Conservation (phyloP, 2,329 filamentous ascomycete genomes). For the Phyllosticta capitalensis region DNA sequence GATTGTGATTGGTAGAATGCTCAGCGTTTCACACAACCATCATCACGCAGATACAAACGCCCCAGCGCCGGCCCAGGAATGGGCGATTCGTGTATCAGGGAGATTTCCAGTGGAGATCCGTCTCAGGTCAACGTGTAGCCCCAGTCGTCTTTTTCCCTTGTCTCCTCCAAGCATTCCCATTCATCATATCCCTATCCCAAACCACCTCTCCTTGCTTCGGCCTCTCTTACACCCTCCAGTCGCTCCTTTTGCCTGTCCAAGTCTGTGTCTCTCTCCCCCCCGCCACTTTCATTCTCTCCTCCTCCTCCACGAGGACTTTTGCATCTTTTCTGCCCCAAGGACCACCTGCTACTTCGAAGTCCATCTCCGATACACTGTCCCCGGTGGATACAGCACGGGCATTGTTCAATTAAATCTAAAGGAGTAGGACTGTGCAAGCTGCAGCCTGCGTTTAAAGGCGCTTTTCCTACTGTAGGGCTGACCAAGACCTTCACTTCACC, state of each 20-base stretch:
- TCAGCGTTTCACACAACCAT: constrained; percentile 5
- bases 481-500: not conserved
- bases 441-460: not conserved
- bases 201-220: constrained; percentile 7
- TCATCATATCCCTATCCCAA: constrained; percentile 3
- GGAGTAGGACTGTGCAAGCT: constrained; percentile 1
- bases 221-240: constrained; percentile 6
- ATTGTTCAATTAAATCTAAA: constrained; percentile 8
- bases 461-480: not conserved
- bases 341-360: not conserved
- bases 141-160: constrained; percentile 7
- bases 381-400: constrained; percentile 10
- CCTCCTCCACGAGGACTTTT: not conserved
- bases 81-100: constrained; percentile 9
- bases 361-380: constrained; percentile 3
- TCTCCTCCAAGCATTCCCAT: constrained; percentile 5
- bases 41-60: constrained; percentile 7
- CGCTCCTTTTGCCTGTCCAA: constrained; percentile 7
- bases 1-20: constrained; percentile 4
- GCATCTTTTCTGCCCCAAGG: not conserved
- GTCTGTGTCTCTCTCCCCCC: not conserved
- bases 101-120: constrained; percentile 12
- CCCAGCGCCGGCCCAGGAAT: constrained; percentile 4
- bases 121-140: constrained; percentile 12
- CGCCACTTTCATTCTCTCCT: constrained; percentile 2